phyloP scores from a whole-genome alignment of 1,139 yeast species.

The Fermentozyma sake region DNA sequence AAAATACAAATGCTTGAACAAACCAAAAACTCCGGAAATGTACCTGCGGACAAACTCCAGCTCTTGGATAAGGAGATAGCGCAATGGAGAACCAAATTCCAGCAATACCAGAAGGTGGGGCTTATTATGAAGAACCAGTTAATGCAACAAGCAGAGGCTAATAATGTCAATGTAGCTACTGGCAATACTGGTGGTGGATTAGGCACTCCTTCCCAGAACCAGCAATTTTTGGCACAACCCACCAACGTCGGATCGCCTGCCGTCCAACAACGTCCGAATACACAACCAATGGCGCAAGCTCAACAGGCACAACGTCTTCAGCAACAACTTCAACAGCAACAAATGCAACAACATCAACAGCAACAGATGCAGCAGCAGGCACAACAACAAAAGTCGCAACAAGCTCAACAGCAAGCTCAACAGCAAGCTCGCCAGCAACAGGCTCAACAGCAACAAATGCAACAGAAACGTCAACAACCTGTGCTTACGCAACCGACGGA shows the following conservation, averaged over 20 bases:
- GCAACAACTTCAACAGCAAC: slow-evolving; percentile 7
- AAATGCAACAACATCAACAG: slow-evolving; percentile 10
- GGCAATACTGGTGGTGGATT: slow-evolving; percentile 1
- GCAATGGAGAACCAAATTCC: slow-evolving; percentile 31
- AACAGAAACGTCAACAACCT: slow-evolving; percentile 21
- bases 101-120: slow-evolving; percentile 37
- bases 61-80: slow-evolving; percentile 33
- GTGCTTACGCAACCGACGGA: slow-evolving; percentile 14
- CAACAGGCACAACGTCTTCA: slow-evolving; percentile 12
- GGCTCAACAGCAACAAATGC: slow-evolving; percentile 7
- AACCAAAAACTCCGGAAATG: slow-evolving; percentile 25
- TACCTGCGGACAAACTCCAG: slow-evolving; percentile 28
- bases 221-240: slow-evolving; percentile 5
- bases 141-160: slow-evolving; percentile 28
- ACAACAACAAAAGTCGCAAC: slow-evolving; percentile 4
- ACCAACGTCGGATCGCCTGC: slow-evolving; percentile 9
- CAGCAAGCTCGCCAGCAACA: slow-evolving; percentile 6
- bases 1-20: slow-evolving; percentile 31
- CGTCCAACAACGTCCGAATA: no score
- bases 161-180: slow-evolving; percentile 5
- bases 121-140: slow-evolving; percentile 36
- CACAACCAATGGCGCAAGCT: slow-evolving; percentile 9
- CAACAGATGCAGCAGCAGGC: slow-evolving; percentile 11
- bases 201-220: slow-evolving; percentile 7
- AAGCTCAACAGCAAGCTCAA: slow-evolving; percentile 3